A percentile compares a stretch with the other conserved stretches of the same genome.
These are phyloP conservation scores for Jaltomata sinuosa DNA, from an alignment of 257 asterid species.

Conservation along the genomic window DNA sequence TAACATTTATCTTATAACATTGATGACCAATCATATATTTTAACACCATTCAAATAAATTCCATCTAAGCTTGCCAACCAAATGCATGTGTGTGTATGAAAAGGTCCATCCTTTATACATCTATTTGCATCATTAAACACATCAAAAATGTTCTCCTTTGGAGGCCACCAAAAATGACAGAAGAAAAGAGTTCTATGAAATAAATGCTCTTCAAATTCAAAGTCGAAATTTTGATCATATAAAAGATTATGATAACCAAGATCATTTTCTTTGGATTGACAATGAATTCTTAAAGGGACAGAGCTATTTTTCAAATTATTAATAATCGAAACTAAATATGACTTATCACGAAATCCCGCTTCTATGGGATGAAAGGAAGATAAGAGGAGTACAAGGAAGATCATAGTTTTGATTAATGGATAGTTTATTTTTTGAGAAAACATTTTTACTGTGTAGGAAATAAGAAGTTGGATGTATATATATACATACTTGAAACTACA, in stretches of 20 bases:
- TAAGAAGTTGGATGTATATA: neutral
- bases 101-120: neutral
- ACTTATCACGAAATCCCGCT: neutral
- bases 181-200: neutral
- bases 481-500: neutral
- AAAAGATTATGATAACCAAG: neutral
- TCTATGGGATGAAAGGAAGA: neutral
- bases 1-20: neutral
- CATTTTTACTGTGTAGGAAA: neutral
- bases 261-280: neutral
- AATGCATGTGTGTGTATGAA: neutral
- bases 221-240: neutral
- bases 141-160: neutral
- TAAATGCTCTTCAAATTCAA: neutral
- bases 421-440: neutral
- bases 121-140: neutral
- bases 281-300: neutral
- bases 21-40: neutral
- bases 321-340: neutral
- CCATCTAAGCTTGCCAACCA: neutral
- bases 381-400: neutral
- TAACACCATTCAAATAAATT: neutral
- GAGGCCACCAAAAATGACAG: conserved; percentile 3
- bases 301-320: neutral
- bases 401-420: neutral